Evolutionary conservation across 495 filamentous ascomycete genomes (phyloP).

Genomic region (Daldinia concentrica): DNA sequence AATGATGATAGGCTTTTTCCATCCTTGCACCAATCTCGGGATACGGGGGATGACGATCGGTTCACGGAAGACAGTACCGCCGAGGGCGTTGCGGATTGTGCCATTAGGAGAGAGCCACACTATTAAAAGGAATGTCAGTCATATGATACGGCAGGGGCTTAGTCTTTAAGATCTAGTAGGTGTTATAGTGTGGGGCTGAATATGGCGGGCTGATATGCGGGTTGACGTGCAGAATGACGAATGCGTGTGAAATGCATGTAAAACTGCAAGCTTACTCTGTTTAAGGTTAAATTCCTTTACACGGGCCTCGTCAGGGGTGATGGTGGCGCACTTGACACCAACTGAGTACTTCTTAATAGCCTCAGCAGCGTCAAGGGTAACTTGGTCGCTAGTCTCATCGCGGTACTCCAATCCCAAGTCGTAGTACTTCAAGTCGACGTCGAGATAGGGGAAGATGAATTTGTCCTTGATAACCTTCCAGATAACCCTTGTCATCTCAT

Average conservation of each 20-base stretch:
- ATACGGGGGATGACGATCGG: slow-evolving; percentile 95
- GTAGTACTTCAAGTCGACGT: slow-evolving; percentile 99
- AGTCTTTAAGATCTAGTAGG: background rate
- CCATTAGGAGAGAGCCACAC: slow-evolving; percentile 99
- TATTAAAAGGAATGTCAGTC: slow-evolving; percentile 46
- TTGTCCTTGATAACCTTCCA: slow-evolving; percentile 99
- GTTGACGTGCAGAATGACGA: slow-evolving; percentile 10
- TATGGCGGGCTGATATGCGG: slow-evolving; percentile 2
- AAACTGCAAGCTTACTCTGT: slow-evolving; percentile 71
- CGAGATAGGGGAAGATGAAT: slow-evolving; percentile 94
- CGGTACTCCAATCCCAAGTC: slow-evolving; percentile 95
- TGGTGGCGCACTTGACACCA: slow-evolving; percentile 98
- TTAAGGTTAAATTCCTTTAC: slow-evolving; percentile 98
- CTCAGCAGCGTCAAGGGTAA: slow-evolving; percentile 92
- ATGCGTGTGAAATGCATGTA: slow-evolving; percentile 27
- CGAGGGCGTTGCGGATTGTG: slow-evolving; percentile 94
- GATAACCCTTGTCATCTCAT: slow-evolving; percentile 99
- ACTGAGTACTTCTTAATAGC: slow-evolving; percentile 99
- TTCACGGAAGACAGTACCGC: slow-evolving; percentile 97
- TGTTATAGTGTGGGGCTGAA: slow-evolving; percentile 18
- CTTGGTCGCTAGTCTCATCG: slow-evolving; percentile 94
- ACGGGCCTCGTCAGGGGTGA: slow-evolving; percentile 95
- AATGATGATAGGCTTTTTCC: slow-evolving; percentile 99
- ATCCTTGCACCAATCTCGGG: slow-evolving; percentile 91
- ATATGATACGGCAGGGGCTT: background rate